phyloP scores from a whole-genome alignment of 768 basidiomycete species.

The Leucosporidium scottii region DNA sequence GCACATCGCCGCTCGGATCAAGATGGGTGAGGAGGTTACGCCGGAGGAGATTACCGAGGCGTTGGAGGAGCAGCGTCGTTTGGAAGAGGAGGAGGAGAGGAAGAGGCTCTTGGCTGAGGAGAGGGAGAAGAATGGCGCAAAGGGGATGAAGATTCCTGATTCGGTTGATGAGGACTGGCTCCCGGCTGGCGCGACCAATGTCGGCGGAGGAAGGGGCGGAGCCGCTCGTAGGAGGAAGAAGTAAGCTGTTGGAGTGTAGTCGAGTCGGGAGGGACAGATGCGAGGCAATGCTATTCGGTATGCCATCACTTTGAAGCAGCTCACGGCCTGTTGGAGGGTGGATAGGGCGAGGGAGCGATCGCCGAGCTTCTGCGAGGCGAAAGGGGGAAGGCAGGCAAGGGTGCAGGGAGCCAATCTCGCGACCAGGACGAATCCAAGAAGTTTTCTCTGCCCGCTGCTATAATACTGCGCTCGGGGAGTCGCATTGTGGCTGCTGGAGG shows the following conservation, averaged over 20 bases:
- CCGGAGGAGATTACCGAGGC: slow-evolving; percentile 31
- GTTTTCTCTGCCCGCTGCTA: no score
- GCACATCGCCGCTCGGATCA: slow-evolving; percentile 23
- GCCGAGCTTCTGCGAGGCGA: no score
- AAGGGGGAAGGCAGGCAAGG: no score
- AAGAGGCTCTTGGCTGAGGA: slow-evolving; percentile 5
- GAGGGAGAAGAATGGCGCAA: background rate
- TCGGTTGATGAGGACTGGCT: slow-evolving; percentile 20
- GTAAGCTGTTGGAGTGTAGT: background rate
- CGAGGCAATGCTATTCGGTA: no score
- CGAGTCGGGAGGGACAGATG: no score
- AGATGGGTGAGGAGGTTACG: slow-evolving; percentile 29
- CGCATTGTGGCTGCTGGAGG: no score
- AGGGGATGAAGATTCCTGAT: slow-evolving; percentile 4
- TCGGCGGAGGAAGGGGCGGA: slow-evolving; percentile 2
- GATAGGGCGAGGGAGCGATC: no score
- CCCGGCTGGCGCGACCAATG: background rate
- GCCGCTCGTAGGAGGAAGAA: slow-evolving; percentile 5
- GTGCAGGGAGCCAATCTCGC: no score
- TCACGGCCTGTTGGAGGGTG: no score
- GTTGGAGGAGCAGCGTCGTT: slow-evolving; percentile 4
- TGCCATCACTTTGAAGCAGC: no score
- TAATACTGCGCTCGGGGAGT: no score
- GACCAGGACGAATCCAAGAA: no score
- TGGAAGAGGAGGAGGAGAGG: slow-evolving; percentile 7